Conservation (phyloP, 495 filamentous ascomycete genomes). For the Penicillium parvum region DNA sequence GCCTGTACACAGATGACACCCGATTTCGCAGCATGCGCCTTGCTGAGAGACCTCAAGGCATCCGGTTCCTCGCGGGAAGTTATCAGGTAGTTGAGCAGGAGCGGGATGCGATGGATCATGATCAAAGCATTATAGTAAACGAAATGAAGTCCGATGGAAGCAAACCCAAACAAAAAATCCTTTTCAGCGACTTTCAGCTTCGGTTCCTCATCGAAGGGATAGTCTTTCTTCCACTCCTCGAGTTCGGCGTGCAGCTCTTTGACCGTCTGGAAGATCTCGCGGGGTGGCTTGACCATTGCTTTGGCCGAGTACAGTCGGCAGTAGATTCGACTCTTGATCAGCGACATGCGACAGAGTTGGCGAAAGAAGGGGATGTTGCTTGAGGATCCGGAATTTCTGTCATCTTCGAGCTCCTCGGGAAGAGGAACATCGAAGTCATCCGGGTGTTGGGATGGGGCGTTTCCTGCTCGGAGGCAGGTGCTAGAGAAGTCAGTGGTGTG, state of each 20-base stretch:
- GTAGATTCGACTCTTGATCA: conserved; percentile 90
- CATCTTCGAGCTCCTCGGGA: conserved; percentile 74
- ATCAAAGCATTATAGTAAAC: conserved; percentile 94
- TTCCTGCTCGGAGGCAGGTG: conserved; percentile 80
- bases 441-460: conserved; percentile 85
- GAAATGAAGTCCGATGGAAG: conserved; percentile 83
- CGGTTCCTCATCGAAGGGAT: conserved; percentile 69
- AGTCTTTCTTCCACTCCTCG: conserved; percentile 83
- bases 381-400: conserved; percentile 62
- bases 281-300: conserved; percentile 75
- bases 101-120: conserved; percentile 92
- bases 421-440: conserved; percentile 96
- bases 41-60: conserved; percentile 31
- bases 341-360: conserved; percentile 78
- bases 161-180: conserved; percentile 80
- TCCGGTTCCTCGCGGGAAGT: conserved; percentile 6
- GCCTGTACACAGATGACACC: conserved; percentile 77
- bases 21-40: conserved; percentile 60
- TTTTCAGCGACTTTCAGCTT: conserved; percentile 77
- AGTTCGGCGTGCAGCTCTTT: conserved; percentile 83
- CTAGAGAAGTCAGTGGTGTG: conserved; percentile 23
- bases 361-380: conserved; percentile 82
- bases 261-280: conserved; percentile 81
- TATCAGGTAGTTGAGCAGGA: conserved; percentile 82
- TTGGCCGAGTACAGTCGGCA: conserved; percentile 83